Percentiles rank a stretch among this genome's conserved stretches.
phyloP scores from a whole-genome alignment of 169 alveolate genomes.

The Plasmodium cynomolgi region DNA sequence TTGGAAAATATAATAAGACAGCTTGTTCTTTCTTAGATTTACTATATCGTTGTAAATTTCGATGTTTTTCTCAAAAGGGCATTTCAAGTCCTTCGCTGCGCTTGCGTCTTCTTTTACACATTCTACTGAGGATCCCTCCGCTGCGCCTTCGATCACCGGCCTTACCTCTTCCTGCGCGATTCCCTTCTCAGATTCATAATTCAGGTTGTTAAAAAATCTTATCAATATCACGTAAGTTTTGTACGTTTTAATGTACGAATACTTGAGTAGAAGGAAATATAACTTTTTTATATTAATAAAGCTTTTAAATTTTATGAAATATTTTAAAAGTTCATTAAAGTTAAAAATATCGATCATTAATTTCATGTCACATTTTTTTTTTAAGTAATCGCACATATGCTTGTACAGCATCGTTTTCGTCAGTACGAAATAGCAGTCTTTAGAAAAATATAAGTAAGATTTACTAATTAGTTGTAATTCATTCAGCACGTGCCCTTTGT shows the following conservation, averaged over 20 bases:
- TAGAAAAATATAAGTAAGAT: constrained; percentile 65
- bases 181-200: constrained; percentile 23
- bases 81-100: background rate
- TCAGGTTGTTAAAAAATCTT: constrained; percentile 63
- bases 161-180: background rate
- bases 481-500: constrained; percentile 72
- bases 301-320: constrained; percentile 74
- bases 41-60: constrained; percentile 45
- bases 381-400: constrained; percentile 70
- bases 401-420: constrained; percentile 69
- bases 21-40: constrained; percentile 55
- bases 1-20: constrained; percentile 39
- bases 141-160: background rate
- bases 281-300: constrained; percentile 60
- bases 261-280: constrained; percentile 62
- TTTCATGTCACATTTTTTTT: constrained; percentile 73
- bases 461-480: constrained; percentile 48
- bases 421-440: constrained; percentile 69
- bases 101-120: background rate
- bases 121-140: background rate
- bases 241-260: constrained; percentile 60
- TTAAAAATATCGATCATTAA: constrained; percentile 65
- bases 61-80: constrained; percentile 30
- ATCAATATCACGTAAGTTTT: constrained; percentile 65
- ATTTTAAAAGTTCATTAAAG: constrained; percentile 71